Evolutionary conservation across 371 early-diverging fungal species (phyloP).

Genomic region (Mucor velutinosus): DNA sequence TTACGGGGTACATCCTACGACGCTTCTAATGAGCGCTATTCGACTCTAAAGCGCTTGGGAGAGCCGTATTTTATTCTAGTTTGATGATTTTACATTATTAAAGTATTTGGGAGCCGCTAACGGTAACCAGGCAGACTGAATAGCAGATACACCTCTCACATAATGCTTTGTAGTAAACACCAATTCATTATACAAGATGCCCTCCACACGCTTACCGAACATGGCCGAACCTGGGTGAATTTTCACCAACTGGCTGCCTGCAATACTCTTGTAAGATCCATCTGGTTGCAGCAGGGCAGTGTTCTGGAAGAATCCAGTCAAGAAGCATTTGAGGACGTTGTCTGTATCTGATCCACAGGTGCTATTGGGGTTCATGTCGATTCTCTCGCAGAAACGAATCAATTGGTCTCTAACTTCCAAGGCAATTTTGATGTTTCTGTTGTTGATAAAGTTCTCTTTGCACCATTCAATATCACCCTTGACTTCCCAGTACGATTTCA

Average conservation of each 20-base stretch:
- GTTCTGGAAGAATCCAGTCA: conserved; percentile 91
- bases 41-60: too few species aligned
- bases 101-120: conserved; percentile 83
- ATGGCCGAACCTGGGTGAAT: conserved; percentile 90
- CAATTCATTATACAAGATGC: conserved; percentile 92
- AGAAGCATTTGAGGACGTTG: conserved; percentile 77
- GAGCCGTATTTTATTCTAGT: not conserved
- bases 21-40: too few species aligned
- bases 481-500: conserved; percentile 76
- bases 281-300: conserved; percentile 89
- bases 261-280: conserved; percentile 83
- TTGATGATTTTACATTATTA: conserved; percentile 31
- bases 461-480: conserved; percentile 88
- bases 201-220: conserved; percentile 76
- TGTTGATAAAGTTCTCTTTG: conserved; percentile 86
- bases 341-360: conserved; percentile 77
- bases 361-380: conserved; percentile 63
- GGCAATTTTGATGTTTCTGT: conserved; percentile 82
- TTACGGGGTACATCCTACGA: too few species aligned
- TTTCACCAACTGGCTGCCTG: conserved; percentile 71
- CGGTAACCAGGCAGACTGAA: conserved; percentile 84
- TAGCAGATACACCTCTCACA: conserved; percentile 81
- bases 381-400: conserved; percentile 69
- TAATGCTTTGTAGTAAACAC: conserved; percentile 91
- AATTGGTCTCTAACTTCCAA: conserved; percentile 90